These are phyloP conservation scores for Symbiodinium pilosum DNA, from an alignment of 73 alveolate species.

Conservation along the genomic window DNA sequence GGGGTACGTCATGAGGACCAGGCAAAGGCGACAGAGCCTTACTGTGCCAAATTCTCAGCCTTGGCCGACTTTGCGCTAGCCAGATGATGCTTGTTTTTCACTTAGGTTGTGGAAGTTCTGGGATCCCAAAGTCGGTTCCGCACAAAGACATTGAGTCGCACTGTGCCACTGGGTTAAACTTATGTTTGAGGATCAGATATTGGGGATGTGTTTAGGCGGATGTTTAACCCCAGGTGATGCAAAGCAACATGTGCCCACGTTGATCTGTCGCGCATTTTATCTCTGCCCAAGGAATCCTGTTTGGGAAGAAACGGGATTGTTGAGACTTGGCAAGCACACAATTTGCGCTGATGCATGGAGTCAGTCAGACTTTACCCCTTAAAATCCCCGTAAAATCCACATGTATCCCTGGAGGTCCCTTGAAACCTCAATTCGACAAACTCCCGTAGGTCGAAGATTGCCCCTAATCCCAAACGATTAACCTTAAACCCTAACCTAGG, in stretches of 20 bases:
- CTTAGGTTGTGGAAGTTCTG: background rate
- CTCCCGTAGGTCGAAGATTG: no score
- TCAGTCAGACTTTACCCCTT: no score
- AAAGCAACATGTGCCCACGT: background rate
- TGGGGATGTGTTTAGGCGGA: no score
- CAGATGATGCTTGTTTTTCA: background rate
- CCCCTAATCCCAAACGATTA: no score
- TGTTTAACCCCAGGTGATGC: no score
- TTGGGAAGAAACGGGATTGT: background rate
- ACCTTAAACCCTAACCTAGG: no score
- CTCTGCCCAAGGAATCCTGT: background rate
- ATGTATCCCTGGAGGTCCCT: no score
- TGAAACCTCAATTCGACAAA: no score
- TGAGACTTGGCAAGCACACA: background rate
- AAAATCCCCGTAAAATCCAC: background rate
- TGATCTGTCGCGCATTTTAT: background rate
- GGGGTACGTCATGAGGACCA: background rate
- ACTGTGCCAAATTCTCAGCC: background rate
- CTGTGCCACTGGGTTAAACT: no score
- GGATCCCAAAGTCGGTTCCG: conserved; percentile 19
- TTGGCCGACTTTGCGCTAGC: background rate
- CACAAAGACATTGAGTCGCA: background rate
- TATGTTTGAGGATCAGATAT: no score
- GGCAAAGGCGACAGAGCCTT: background rate
- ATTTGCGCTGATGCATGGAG: no score